These are phyloP conservation scores for Lactarius deliciosus DNA, from an alignment of 768 basidiomycete genomes.

Conservation along the genomic window DNA sequence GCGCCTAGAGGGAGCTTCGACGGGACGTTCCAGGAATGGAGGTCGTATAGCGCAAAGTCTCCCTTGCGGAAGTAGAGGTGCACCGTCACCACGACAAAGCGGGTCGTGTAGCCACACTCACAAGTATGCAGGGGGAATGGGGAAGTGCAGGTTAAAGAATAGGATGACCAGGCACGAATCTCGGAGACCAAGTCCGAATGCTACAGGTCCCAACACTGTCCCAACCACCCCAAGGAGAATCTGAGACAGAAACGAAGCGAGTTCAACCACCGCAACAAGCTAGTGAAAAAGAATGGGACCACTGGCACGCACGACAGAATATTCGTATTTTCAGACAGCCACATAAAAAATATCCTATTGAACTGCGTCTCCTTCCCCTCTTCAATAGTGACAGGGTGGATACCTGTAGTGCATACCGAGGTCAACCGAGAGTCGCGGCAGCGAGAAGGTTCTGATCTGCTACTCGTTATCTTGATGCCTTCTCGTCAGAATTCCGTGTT, in stretches of 20 bases:
- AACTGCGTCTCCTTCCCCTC: slow-evolving; percentile 41
- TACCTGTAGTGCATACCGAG: slow-evolving; percentile 30
- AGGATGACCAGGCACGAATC: slow-evolving; percentile 49
- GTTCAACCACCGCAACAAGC: background rate
- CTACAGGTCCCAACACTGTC: slow-evolving; percentile 45
- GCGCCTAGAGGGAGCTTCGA: slow-evolving; percentile 57
- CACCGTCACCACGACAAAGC: background rate
- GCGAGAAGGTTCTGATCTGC: background rate
- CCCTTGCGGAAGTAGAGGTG: slow-evolving; percentile 63
- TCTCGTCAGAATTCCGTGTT: background rate
- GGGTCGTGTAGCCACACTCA: slow-evolving; percentile 28
- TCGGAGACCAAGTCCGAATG: slow-evolving; percentile 44
- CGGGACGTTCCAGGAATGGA: slow-evolving; percentile 54
- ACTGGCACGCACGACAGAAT: slow-evolving; percentile 39
- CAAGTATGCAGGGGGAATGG: slow-evolving; percentile 46
- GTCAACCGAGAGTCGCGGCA: no score
- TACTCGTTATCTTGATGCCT: background rate
- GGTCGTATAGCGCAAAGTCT: slow-evolving; percentile 49
- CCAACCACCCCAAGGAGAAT: slow-evolving; percentile 52
- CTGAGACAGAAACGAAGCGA: slow-evolving; percentile 29
- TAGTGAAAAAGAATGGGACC: background rate
- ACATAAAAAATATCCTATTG: slow-evolving; percentile 44
- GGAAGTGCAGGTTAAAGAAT: slow-evolving; percentile 47
- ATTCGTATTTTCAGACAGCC: slow-evolving; percentile 43
- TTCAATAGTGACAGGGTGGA: slow-evolving; percentile 38